Evolutionary conservation across 371 early-diverging fungal species (phyloP), one percentile per base, ranked within the genome.

Genomic region (Mortierella sp.): DNA sequence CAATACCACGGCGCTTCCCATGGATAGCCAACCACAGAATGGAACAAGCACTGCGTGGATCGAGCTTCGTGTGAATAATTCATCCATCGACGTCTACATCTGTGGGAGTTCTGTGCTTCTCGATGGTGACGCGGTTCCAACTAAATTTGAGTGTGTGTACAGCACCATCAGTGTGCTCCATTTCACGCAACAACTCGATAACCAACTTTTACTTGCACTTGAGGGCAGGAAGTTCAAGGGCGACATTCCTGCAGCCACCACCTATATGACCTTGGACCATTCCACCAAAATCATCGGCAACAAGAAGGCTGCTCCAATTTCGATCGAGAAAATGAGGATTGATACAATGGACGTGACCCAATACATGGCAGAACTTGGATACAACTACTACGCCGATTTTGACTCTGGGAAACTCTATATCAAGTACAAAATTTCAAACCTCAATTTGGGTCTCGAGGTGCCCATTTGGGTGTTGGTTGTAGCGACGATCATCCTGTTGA

Each of bases 331-430:
- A 3, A 14, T 61, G 18, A 30, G 31, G 31, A 47, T 30, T 18
- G 54, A 12, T 1, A 21, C 61, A 7, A 1, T 16, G 8, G 47
- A 16, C 2, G 46, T 34, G 14, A 9, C 54, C 2, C 54, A 45
- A 2, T 47, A 45, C 39, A 16, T 62, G 51, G 52, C 58, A 21
- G 34, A 27, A 1, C n/a, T 58, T 1, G 65, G 65, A 30, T 53
- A 64, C 24, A 58, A 58, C 41, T 31, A 58, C n/a, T 45, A 51
- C 2, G 1, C 23, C 1, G 49, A 51, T 30, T 64, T 14, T 6
- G n/a, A 41, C 14, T n/a, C 24, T 4, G 42, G 14, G 1, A 14
- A 41, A 21, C 42, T 56, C 7, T 56, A 56, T 14, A 21, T 56
- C 0, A 1, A 52, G 1, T 64, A 27, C 39, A 58, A 64, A n/a